Percentiles rank a stretch among this genome's conserved stretches.
These are phyloP conservation scores for Macroventuria anomochaeta DNA, from an alignment of 2,329 filamentous ascomycete genomes.

Conservation along the genomic window DNA sequence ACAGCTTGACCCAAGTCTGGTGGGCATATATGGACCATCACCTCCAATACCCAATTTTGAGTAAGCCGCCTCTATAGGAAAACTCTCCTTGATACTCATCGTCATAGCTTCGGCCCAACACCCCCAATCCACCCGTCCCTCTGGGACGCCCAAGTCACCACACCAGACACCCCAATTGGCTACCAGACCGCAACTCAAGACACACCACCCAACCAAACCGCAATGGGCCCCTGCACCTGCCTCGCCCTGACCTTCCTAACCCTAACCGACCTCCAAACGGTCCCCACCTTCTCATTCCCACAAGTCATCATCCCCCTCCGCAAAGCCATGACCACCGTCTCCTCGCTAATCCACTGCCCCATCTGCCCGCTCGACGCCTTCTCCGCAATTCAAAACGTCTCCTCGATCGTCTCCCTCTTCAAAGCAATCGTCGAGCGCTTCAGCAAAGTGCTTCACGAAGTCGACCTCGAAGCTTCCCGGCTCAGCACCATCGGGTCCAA, in stretches of 20 bases:
- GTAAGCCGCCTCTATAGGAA: constrained; percentile 12
- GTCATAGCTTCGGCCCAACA: neutral
- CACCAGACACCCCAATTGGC: neutral
- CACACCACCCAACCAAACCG: constrained; percentile 8
- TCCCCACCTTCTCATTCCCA: constrained; percentile 52
- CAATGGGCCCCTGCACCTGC: constrained; percentile 49
- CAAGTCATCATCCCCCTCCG: constrained; percentile 51
- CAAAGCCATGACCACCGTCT: constrained; percentile 51
- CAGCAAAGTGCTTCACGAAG: constrained; percentile 48
- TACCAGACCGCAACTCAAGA: neutral
- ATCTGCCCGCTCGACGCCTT: constrained; percentile 52
- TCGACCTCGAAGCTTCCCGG: constrained; percentile 50
- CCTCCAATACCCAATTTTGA: constrained; percentile 13
- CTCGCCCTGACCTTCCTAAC: constrained; percentile 56
- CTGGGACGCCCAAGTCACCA: constrained; percentile 25
- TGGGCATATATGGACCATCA: constrained; percentile 5
- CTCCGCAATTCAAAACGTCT: constrained; percentile 55
- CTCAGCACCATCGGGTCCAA: constrained; percentile 41
- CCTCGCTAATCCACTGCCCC: constrained; percentile 50
- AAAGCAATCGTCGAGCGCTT: constrained; percentile 53
- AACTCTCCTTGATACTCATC: neutral
- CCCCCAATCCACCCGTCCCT: constrained; percentile 36
- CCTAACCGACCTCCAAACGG: constrained; percentile 50
- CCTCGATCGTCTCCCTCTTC: constrained; percentile 52
- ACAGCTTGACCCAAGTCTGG: constrained; percentile 14